Conservation (phyloP, 1,284 basidiomycete genomes). For the Austroboletus rostrupii region DNA sequence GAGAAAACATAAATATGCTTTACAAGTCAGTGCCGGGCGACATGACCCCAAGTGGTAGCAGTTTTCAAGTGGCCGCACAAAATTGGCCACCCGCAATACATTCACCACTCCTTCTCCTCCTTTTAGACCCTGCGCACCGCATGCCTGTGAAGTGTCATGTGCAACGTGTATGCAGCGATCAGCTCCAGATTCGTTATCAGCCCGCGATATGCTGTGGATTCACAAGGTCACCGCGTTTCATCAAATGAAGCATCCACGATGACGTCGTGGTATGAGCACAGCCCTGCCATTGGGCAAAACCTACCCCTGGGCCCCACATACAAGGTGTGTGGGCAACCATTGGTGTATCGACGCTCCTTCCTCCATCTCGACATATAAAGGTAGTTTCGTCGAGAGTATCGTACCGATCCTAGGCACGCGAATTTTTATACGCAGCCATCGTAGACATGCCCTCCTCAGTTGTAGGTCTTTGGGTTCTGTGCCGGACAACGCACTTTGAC, state of each 20-base stretch:
- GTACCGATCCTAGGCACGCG: neutral
- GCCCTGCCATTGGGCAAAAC: constrained; percentile 4
- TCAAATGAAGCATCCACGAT: constrained; percentile 6
- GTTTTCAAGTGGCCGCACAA: neutral
- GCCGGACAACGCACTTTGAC: neutral
- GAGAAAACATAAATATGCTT: neutral
- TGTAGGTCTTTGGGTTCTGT: constrained; percentile 12
- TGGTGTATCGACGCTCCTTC: neutral
- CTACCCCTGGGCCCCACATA: neutral
- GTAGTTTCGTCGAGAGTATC: neutral
- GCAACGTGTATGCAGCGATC: constrained; percentile 10
- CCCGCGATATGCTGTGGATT: constrained; percentile 3
- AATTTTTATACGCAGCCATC: constrained; percentile 10
- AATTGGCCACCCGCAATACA: neutral
- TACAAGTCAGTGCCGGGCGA: too few relatives aligned
- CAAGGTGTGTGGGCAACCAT: constrained; percentile 5
- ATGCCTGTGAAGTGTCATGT: neutral
- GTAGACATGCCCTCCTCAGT: constrained; percentile 1
- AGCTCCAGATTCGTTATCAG: constrained; percentile 7
- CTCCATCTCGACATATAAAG: constrained; percentile 14
- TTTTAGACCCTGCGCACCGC: neutral
- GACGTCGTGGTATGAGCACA: neutral
- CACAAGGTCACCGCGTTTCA: constrained; percentile 18
- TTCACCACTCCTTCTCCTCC: neutral
- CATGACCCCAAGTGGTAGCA: neutral